Base-by-base conservation (phyloP, 306 rosid genomes). In the Pyrus bretschneideri region DNA sequence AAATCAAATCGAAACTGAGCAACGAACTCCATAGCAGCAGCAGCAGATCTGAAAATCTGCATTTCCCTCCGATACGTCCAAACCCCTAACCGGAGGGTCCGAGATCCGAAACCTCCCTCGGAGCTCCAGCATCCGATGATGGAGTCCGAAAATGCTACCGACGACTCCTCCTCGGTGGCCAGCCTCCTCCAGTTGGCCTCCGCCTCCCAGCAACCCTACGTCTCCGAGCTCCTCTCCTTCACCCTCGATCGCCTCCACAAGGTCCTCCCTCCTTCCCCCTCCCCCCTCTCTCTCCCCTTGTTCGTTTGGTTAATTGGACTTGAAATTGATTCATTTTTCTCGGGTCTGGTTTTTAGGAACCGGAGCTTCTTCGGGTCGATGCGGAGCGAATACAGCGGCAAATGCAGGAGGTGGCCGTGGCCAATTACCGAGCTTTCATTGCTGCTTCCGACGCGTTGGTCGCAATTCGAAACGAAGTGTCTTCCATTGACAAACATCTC, bases 341-440 rank as follows among this genome's bases (percentile, higher is more conserved):
- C 54, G 40, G 30, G 51, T 74, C 68, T 62, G 63, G 38, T 67
- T 80, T 68, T 44, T 63, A 91, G 96, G 99, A 96, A 78, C 99
- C 99, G 55, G 99, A 96, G 81, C 93, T 96, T 64, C 99, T 96
- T 23, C 97, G 97, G 45, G 98, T 96, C 33, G 99, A 96, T 76
- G 97, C 98, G 73, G 99, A 96, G 83, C 90, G 99, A 71, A 96
- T 96, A 76, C 96, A 91, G 87, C 82, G 97, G 83, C 99, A 96
- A 88, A 91, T 96, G 95, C 98, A 96, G 52, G 99, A 96, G 88
- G 99, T 92, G 75, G 99, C 99, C 2, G 93, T 96, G 19, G 89
- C 82, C 27, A 96, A 91, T 76, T 96, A 96, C 88, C 90, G 94
- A 18, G 92, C 96, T 0, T 96, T 93, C 84, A 96, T 96, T 51